Base-by-base conservation (phyloP, 495 filamentous ascomycete species). In the Mytilinidion resinicola region DNA sequence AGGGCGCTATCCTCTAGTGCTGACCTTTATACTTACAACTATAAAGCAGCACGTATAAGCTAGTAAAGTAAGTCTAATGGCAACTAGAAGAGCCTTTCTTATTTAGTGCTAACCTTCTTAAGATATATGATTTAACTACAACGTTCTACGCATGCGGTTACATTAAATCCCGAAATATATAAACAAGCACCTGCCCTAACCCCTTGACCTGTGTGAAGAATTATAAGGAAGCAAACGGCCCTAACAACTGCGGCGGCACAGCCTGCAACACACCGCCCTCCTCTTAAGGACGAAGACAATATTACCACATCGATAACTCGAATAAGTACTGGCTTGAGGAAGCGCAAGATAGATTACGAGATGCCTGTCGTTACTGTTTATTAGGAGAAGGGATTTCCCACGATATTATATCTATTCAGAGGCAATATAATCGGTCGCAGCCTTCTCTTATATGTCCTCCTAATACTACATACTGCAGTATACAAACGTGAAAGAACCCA, bases 241-340 rank as follows among this genome's bases (percentile, higher is more conserved):
- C 43, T 38, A 8, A 15, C 1, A 37, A 10, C 46, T 57, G 34
- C 39, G 55, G 55, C 30, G 55, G 30, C 20, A 57, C 55, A 50
- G 55, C 55, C 36, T 57, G 55, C 44, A 51, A 5, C 44, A 57
- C 55, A 37, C 55, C 46, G 34, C 55, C 55, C 20, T 57, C 55
- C 43, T 50, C 55, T 37, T 57, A 51, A n/a, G n/a, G n/a, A n/a
- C n/a, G n/a, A n/a, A n/a, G 33, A 52, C 14, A 15, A 19, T 48
- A n/a, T 21, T 48, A 21, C 7, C 34, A 52, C 17, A 25, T 25
- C 49, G 9, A 52, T 25, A 55, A 25, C 34, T 15, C 43, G 36
- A 55, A 55, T 54, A 19, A 46, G 8, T 46, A 46, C 43, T 9
- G 30, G 36, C 15, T 54, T 8, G 51, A 37, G 30, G 35, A 41